A percentile compares a stretch with the other conserved stretches of the same genome.
phyloP scores from a whole-genome alignment of 257 asterid genomes.

The Eucommia ulmoides region DNA sequence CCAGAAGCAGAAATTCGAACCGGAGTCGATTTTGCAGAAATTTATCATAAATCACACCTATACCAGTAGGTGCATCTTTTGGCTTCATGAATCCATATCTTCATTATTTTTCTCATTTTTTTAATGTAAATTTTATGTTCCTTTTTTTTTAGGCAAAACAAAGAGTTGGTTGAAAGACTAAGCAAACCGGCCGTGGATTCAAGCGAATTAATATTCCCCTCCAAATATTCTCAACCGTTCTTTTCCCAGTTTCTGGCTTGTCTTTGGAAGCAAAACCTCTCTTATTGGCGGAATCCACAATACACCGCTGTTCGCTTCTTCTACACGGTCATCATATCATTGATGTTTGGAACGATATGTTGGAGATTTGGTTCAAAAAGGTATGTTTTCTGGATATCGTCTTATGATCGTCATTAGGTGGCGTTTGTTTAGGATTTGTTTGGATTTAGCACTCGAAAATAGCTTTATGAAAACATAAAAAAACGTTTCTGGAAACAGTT shows the following conservation, averaged over 20 bases:
- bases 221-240: constrained; percentile 60
- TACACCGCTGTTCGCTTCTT: constrained; percentile 81
- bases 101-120: neutral
- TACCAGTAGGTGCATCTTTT: constrained; percentile 28
- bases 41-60: constrained; percentile 47
- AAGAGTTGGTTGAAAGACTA: constrained; percentile 49
- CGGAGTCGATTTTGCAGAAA: constrained; percentile 58
- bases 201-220: constrained; percentile 50
- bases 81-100: constrained; percentile 1
- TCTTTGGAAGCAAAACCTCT: constrained; percentile 85
- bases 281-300: constrained; percentile 89
- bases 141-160: constrained; percentile 46
- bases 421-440: no score
- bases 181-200: constrained; percentile 52
- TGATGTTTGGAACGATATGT: constrained; percentile 88
- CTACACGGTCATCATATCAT: constrained; percentile 63
- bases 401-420: constrained; percentile 2
- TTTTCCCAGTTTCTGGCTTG: constrained; percentile 67
- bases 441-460: no score
- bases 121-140: neutral
- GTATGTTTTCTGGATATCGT: constrained; percentile 19
- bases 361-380: constrained; percentile 85
- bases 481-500: no score
- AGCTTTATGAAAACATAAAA: no score
- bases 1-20: constrained; percentile 59